These are phyloP conservation scores for Beauveria medogensis DNA, from an alignment of 2,329 filamentous ascomycete genomes.

Conservation along the genomic window DNA sequence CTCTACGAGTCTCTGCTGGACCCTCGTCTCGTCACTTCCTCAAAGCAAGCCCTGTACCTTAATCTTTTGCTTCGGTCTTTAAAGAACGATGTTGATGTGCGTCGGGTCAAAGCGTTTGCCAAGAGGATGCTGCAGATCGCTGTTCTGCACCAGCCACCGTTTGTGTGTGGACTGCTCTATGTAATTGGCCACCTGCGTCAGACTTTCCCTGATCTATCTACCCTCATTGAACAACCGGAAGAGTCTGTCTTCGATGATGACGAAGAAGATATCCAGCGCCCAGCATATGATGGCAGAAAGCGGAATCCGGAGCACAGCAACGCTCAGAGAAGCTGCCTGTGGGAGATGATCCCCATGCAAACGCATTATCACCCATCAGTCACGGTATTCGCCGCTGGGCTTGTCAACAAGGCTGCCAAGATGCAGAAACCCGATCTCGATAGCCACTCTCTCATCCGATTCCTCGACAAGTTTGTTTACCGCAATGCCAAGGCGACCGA, in stretches of 20 bases:
- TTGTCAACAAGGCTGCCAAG: constrained; percentile 62
- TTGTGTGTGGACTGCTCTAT: constrained; percentile 88
- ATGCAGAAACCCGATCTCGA: constrained; percentile 85
- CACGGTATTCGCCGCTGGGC: constrained; percentile 65
- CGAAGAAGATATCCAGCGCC: constrained; percentile 36
- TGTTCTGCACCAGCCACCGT: constrained; percentile 82
- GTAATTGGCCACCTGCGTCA: constrained; percentile 72
- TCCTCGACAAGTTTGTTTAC: constrained; percentile 98
- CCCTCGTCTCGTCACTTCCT: constrained; percentile 77
- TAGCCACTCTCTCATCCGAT: constrained; percentile 85
- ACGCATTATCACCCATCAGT: constrained; percentile 92
- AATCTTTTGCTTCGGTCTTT: constrained; percentile 84
- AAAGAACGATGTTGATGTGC: constrained; percentile 83
- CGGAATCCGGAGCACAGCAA: constrained; percentile 86
- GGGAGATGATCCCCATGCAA: constrained; percentile 58
- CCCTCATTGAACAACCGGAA: constrained; percentile 74
- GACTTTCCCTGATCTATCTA: constrained; percentile 71
- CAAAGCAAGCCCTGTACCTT: constrained; percentile 90
- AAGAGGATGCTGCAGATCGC: constrained; percentile 87
- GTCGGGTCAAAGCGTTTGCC: constrained; percentile 89
- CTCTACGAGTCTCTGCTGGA: constrained; percentile 93
- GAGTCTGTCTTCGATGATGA: constrained; percentile 59
- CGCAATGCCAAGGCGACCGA: constrained; percentile 73
- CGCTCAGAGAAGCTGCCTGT: constrained; percentile 86
- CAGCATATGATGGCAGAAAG: constrained; percentile 77